Percentiles rank a stretch among this genome's conserved stretches.
phyloP scores from a whole-genome alignment of 2,329 filamentous ascomycete genomes.

The Pseudocercospora fijiensis region DNA sequence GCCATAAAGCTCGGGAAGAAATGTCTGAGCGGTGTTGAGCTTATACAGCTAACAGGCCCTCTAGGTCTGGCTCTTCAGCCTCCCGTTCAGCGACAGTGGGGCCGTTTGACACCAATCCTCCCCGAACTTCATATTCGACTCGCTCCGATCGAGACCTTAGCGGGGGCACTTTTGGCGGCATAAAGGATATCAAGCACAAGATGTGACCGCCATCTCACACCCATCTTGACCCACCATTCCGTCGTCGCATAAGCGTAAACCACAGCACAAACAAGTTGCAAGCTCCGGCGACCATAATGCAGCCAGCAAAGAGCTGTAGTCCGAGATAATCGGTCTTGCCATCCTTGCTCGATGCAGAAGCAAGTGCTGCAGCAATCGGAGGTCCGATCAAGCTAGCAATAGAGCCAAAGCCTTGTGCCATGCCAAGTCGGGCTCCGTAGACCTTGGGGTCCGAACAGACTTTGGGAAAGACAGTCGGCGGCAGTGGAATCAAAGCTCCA shows the following conservation, averaged over 20 bases:
- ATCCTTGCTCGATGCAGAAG: constrained; percentile 18
- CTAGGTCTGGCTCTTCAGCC: too few relatives aligned
- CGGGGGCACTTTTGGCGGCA: too few relatives aligned
- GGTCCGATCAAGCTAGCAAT: constrained; percentile 47
- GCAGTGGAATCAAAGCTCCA: constrained; percentile 48
- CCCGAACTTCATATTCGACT: too few relatives aligned
- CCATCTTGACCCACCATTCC: constrained; percentile 24
- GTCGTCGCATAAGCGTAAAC: constrained; percentile 28
- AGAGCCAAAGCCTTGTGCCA: constrained; percentile 48
- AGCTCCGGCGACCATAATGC: constrained; percentile 33
- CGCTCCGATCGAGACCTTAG: too few relatives aligned
- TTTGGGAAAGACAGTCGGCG: constrained; percentile 45
- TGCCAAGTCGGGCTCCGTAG: constrained; percentile 49
- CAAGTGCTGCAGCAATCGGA: constrained; percentile 48
- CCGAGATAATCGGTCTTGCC: constrained; percentile 30
- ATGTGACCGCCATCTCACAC: not conserved
- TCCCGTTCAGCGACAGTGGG: too few relatives aligned
- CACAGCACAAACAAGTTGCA: constrained; percentile 30
- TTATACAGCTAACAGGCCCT: too few relatives aligned
- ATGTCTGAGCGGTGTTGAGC: too few relatives aligned
- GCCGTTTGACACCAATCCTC: too few relatives aligned
- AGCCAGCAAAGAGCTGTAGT: constrained; percentile 35
- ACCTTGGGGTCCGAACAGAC: constrained; percentile 50
- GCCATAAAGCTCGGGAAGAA: too few relatives aligned
- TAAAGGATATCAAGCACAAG: not conserved